Conservation (phyloP, 768 basidiomycete species). For the Candolleomyces aberdarensis region DNA sequence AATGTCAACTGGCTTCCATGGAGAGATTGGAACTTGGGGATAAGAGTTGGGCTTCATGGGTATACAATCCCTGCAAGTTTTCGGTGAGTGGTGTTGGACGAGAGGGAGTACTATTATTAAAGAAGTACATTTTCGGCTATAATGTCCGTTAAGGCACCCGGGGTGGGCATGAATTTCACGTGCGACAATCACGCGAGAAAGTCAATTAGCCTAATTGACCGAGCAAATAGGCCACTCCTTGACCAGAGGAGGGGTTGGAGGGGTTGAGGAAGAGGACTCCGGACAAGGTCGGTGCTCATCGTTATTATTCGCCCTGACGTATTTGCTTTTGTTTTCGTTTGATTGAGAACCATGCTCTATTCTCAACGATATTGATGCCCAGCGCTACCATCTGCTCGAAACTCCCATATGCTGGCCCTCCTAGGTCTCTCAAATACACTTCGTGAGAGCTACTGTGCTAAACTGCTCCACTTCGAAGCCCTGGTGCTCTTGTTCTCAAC, state of each 20-base stretch:
- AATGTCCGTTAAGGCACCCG: background rate
- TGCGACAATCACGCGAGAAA: background rate
- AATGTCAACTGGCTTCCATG: conserved; percentile 23
- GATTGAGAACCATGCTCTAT: too few species aligned
- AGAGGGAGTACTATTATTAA: background rate
- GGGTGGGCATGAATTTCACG: background rate
- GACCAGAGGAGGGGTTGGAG: too few species aligned
- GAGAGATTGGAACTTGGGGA: conserved; percentile 3
- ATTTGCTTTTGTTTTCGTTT: too few species aligned
- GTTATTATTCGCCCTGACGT: too few species aligned
- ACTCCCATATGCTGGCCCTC: background rate
- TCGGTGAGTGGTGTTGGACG: background rate
- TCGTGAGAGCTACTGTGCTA: background rate
- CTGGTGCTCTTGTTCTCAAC: background rate
- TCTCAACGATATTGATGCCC: background rate
- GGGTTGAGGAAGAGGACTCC: too few species aligned
- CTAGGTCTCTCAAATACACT: background rate
- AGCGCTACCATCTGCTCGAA: background rate
- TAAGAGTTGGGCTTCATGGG: conserved; percentile 10
- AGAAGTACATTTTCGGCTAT: background rate
- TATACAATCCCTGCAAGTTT: background rate
- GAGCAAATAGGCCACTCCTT: too few species aligned
- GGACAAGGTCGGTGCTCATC: too few species aligned
- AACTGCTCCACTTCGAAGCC: background rate
- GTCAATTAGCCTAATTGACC: too few species aligned